Evolutionary conservation across 768 basidiomycete species (phyloP).

Genomic region (Termitomyces sp.): DNA sequence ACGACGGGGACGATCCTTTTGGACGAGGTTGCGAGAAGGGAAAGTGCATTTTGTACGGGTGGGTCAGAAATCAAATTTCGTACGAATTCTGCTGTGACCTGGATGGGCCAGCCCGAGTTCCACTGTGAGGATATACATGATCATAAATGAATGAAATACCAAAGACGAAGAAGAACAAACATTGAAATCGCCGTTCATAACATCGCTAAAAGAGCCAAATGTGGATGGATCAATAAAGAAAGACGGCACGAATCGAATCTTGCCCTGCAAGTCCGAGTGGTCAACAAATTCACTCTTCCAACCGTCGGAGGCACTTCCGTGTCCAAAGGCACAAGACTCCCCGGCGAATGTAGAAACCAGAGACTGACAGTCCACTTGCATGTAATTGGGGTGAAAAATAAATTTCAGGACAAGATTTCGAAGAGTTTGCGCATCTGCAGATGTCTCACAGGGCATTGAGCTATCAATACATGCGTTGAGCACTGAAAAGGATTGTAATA

Average conservation of each 20-base stretch:
- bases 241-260: slow-evolving; percentile 60
- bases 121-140: slow-evolving; percentile 35
- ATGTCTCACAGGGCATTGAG: slow-evolving; percentile 45
- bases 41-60: slow-evolving; percentile 1
- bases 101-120: slow-evolving; percentile 76
- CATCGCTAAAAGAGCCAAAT: slow-evolving; percentile 37
- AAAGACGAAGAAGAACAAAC: slow-evolving; percentile 26
- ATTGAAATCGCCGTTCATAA: slow-evolving; percentile 57
- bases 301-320: slow-evolving; percentile 39
- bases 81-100: slow-evolving; percentile 43
- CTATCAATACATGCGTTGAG: slow-evolving; percentile 22
- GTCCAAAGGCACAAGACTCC: slow-evolving; percentile 63
- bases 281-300: slow-evolving; percentile 53
- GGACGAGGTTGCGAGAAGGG: slow-evolving; percentile 14
- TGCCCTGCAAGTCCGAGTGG: slow-evolving; percentile 37
- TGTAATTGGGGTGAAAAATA: slow-evolving; percentile 52
- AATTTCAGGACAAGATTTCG: slow-evolving; percentile 51
- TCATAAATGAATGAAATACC: slow-evolving; percentile 10
- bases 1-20: not conserved
- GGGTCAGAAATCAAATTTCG: not conserved
- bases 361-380: slow-evolving; percentile 36
- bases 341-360: slow-evolving; percentile 72
- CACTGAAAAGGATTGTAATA: not conserved
- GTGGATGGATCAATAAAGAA: slow-evolving; percentile 57
- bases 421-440: slow-evolving; percentile 42